phyloP scores from a whole-genome alignment of 306 rosid genomes.

The Vachellia collinsii region DNA sequence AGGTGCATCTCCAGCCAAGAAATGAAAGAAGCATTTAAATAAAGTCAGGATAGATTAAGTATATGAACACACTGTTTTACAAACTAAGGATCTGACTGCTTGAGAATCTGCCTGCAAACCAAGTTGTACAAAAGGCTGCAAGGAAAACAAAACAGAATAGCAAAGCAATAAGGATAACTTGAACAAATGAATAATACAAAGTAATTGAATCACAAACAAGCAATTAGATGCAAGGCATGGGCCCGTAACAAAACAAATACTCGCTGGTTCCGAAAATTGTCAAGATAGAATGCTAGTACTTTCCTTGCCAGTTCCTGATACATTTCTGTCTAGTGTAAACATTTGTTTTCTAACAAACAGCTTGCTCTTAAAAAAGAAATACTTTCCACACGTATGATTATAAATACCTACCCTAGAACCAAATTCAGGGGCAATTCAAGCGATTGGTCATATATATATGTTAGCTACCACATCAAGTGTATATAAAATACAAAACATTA shows the following conservation, averaged over 20 bases:
- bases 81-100: constrained; percentile 73
- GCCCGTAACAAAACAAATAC: background rate
- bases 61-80: constrained; percentile 70
- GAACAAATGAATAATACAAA: background rate
- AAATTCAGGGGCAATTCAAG: background rate
- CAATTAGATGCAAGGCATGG: background rate
- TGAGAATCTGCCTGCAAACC: constrained; percentile 88
- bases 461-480: background rate
- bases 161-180: constrained; percentile 39
- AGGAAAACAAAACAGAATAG: constrained; percentile 22
- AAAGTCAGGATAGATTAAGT: constrained; percentile 16
- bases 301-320: constrained; percentile 16
- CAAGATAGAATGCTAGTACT: background rate
- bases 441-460: background rate
- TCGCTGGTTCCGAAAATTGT: background rate
- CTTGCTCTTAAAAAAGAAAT: background rate
- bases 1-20: constrained; percentile 18
- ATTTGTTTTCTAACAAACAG: constrained; percentile 6
- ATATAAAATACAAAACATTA: constrained; percentile 6
- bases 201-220: background rate
- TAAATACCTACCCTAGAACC: constrained; percentile 1
- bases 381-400: background rate
- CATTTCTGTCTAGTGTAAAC: constrained; percentile 1
- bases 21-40: constrained; percentile 19
- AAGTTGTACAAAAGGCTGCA: constrained; percentile 81